These are phyloP conservation scores for Silene conica DNA, from an alignment of 148 eudicot species.

Conservation along the genomic window DNA sequence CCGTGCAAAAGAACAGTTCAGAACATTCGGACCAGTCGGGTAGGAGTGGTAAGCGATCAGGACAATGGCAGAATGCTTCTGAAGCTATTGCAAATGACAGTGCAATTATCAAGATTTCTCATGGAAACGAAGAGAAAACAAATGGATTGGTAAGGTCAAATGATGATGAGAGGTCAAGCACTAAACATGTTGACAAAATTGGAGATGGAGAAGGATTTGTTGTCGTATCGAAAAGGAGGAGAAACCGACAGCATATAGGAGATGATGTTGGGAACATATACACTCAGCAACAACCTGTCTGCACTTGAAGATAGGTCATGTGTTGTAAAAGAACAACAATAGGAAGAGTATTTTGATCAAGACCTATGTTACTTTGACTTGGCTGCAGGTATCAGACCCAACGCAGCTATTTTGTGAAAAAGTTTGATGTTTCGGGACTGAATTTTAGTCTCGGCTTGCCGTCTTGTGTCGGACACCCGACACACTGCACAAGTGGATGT, in stretches of 20 bases:
- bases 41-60: slow-evolving; percentile 37
- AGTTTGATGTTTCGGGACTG: neutral
- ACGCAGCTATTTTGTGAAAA: neutral
- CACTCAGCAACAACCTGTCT: slow-evolving; percentile 66
- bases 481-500: neutral
- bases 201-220: slow-evolving; percentile 89
- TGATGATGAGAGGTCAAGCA: slow-evolving; percentile 26
- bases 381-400: neutral
- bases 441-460: neutral
- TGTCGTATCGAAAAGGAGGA: slow-evolving; percentile 75
- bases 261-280: slow-evolving; percentile 51
- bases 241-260: slow-evolving; percentile 63
- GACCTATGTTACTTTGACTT: neutral
- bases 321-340: slow-evolving; percentile 1
- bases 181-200: slow-evolving; percentile 34
- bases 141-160: slow-evolving; percentile 24
- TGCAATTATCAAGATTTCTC: slow-evolving; percentile 64
- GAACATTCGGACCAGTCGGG: slow-evolving; percentile 35
- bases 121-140: slow-evolving; percentile 56
- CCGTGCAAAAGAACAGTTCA: slow-evolving; percentile 58
- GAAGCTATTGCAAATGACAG: slow-evolving; percentile 86
- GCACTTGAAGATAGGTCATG: slow-evolving; percentile 40
- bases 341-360: slow-evolving; percentile 4
- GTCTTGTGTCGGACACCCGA: neutral
- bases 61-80: slow-evolving; percentile 41